A percentile compares a stretch with the other conserved stretches of the same genome.
These are phyloP conservation scores for Balamuthia mandrillaris DNA, from an alignment of 208 protist species.

Conservation along the genomic window DNA sequence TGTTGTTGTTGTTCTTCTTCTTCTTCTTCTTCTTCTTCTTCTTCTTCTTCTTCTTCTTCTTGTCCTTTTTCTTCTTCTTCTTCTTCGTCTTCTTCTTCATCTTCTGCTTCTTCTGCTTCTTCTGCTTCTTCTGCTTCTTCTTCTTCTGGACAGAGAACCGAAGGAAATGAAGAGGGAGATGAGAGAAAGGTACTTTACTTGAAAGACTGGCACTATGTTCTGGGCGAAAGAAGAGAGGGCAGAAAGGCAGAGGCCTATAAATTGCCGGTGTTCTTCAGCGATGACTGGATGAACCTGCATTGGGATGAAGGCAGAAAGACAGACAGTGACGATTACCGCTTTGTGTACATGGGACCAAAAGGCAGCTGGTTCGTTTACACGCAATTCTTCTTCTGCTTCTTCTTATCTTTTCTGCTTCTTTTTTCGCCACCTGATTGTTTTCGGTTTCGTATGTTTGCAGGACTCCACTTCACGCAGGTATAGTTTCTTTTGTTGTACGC, in stretches of 20 bases:
- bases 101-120: too few relatives aligned
- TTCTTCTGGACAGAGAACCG: too few relatives aligned
- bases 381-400: neutral
- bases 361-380: conserved; percentile 39
- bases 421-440: too few relatives aligned
- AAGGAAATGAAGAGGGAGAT: too few relatives aligned
- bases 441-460: too few relatives aligned
- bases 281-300: conserved; percentile 36
- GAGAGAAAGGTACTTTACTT: neutral
- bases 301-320: conserved; percentile 1
- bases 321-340: neutral
- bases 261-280: neutral
- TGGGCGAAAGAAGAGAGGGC: neutral
- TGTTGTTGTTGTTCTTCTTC: too few relatives aligned
- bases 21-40: too few relatives aligned
- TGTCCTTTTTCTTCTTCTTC: too few relatives aligned
- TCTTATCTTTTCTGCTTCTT: neutral
- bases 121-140: too few relatives aligned
- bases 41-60: too few relatives aligned
- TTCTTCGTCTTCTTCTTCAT: too few relatives aligned
- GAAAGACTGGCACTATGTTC: conserved; percentile 26
- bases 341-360: conserved; percentile 25
- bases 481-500: neutral
- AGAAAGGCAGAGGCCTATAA: neutral
- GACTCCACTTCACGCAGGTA: too few relatives aligned